Conservation (phyloP, 495 filamentous ascomycete species). For the Penicillium paxilli region DNA sequence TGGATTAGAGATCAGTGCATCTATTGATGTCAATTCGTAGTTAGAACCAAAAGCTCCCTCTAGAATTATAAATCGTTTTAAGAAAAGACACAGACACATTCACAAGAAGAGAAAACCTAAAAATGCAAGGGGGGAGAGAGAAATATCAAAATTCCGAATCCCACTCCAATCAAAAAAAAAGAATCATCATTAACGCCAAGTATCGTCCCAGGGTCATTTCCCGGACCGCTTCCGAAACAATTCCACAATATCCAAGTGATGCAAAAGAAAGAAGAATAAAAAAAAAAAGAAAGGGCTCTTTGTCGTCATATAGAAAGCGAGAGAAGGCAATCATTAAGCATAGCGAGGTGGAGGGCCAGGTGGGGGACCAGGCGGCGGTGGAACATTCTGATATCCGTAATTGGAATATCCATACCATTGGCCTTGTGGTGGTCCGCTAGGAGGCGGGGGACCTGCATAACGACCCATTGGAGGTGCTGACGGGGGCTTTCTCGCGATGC, state of each 20-base stretch:
- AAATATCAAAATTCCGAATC: neutral
- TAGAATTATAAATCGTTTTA: neutral
- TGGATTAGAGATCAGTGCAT: too few relatives aligned
- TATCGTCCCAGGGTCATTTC: neutral
- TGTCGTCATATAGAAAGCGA: neutral
- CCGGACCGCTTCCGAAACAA: neutral
- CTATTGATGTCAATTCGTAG: neutral
- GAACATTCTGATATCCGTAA: conserved; percentile 27
- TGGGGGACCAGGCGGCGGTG: conserved; percentile 19
- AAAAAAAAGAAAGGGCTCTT: too few relatives aligned
- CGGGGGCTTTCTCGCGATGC: neutral
- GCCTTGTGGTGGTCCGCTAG: conserved; percentile 21
- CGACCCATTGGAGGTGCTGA: conserved; percentile 23
- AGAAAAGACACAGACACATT: neutral
- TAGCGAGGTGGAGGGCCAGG: conserved; percentile 17
- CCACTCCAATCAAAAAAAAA: too few relatives aligned
- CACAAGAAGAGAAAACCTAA: conserved; percentile 4
- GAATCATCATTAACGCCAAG: conserved; percentile 7
- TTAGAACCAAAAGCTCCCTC: neutral
- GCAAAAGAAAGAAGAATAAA: neutral
- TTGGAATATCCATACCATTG: conserved; percentile 30
- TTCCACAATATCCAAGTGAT: conserved; percentile 1
- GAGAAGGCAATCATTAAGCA: neutral
- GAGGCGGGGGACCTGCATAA: conserved; percentile 24
- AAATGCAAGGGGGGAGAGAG: neutral